phyloP scores from a whole-genome alignment of 1,284 basidiomycete genomes.

The Afroboletus lepidellus region DNA sequence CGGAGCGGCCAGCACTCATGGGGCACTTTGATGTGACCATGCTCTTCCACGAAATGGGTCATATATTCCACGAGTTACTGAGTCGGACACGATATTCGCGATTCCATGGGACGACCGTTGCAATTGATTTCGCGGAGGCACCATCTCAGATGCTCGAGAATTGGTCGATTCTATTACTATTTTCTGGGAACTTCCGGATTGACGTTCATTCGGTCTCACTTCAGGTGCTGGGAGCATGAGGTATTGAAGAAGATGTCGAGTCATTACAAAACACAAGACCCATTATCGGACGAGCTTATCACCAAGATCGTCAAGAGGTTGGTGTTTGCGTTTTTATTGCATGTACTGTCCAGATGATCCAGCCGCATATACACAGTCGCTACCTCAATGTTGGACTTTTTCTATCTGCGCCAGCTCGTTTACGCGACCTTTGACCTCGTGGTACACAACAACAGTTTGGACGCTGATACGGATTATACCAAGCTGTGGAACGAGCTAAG shows the following conservation, averaged over 20 bases:
- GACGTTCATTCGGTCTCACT: neutral
- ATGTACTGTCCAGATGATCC: neutral
- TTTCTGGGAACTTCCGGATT: neutral
- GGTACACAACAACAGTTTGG: slow-evolving; percentile 65
- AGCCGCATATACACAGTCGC: slow-evolving; percentile 43
- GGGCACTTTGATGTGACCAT: slow-evolving; percentile 75
- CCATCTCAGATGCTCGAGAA: slow-evolving; percentile 89
- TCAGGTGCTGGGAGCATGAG: slow-evolving; percentile 73
- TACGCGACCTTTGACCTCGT: slow-evolving; percentile 75
- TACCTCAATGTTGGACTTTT: slow-evolving; percentile 77
- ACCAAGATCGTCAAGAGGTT: slow-evolving; percentile 75
- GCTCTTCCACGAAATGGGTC: slow-evolving; percentile 82
- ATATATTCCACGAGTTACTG: slow-evolving; percentile 82
- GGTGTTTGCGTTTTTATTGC: slow-evolving; percentile 2
- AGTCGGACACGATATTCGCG: slow-evolving; percentile 68
- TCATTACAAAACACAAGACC: slow-evolving; percentile 71
- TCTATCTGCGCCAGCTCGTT: slow-evolving; percentile 74
- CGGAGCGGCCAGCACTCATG: slow-evolving; percentile 79
- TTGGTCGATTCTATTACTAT: slow-evolving; percentile 48
- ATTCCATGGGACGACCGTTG: slow-evolving; percentile 79
- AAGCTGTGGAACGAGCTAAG: slow-evolving; percentile 68
- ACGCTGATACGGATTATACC: slow-evolving; percentile 54
- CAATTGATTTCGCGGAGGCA: slow-evolving; percentile 81
- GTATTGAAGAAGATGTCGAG: slow-evolving; percentile 66
- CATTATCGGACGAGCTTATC: slow-evolving; percentile 64